These are phyloP conservation scores for Lizonia empirigonia DNA, from an alignment of 2,329 filamentous ascomycete genomes.

Conservation along the genomic window DNA sequence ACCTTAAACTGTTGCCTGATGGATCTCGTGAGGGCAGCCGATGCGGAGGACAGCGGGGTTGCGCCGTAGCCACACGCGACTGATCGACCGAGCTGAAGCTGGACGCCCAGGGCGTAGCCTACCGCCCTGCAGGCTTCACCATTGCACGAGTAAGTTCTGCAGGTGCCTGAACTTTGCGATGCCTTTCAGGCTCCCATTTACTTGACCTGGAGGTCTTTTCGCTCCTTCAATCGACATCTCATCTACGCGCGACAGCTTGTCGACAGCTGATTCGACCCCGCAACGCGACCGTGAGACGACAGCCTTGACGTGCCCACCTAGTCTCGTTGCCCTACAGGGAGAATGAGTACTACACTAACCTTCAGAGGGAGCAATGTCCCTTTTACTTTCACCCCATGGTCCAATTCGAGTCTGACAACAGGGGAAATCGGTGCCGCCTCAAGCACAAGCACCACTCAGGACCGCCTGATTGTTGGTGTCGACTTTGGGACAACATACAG, in stretches of 20 bases:
- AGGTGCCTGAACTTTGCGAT: slow-evolving; percentile 38
- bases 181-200: slow-evolving; percentile 37
- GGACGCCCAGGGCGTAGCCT: slow-evolving; percentile 15
- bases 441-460: background rate
- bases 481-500: slow-evolving; percentile 88
- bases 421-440: slow-evolving; percentile 9
- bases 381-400: slow-evolving; percentile 38
- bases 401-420: slow-evolving; percentile 32
- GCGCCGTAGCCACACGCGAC: slow-evolving; percentile 15
- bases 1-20: slow-evolving; percentile 10
- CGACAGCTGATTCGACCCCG: slow-evolving; percentile 11
- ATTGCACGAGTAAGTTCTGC: slow-evolving; percentile 10
- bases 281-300: slow-evolving; percentile 20
- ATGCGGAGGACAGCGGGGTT: slow-evolving; percentile 13
- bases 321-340: background rate
- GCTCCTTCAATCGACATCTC: slow-evolving; percentile 3
- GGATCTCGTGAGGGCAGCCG: slow-evolving; percentile 8
- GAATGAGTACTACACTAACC: slow-evolving; percentile 33
- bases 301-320: background rate
- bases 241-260: slow-evolving; percentile 2
- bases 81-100: slow-evolving; percentile 26
- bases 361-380: slow-evolving; percentile 39
- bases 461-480: slow-evolving; percentile 71
- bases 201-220: slow-evolving; percentile 32
- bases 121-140: slow-evolving; percentile 34